phyloP scores from a whole-genome alignment of 768 basidiomycete species.

The Tulasnella sp. region DNA sequence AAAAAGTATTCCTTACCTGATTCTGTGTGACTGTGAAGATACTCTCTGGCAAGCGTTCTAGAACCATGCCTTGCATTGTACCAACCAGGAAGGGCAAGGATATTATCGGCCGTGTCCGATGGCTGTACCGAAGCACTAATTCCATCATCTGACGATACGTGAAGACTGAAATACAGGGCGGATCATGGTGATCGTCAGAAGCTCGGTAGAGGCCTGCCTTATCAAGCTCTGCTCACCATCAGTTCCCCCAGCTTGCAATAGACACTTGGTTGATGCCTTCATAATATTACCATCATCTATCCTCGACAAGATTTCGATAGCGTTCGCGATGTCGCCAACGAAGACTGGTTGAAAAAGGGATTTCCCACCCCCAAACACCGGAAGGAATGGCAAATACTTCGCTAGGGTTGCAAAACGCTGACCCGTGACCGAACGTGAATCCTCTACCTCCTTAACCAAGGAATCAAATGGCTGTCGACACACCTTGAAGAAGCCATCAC shows the following conservation, averaged over 20 bases:
- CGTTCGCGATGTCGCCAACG: conserved; percentile 53
- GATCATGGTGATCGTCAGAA: neutral
- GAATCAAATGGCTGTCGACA: conserved; percentile 22
- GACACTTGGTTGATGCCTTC: conserved; percentile 33
- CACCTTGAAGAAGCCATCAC: conserved; percentile 66
- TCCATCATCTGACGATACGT: conserved; percentile 61
- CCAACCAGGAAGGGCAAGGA: conserved; percentile 56
- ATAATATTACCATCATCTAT: conserved; percentile 27
- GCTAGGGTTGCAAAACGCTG: conserved; percentile 57
- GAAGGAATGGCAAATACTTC: conserved; percentile 53
- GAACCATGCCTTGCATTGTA: conserved; percentile 48
- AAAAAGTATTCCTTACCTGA: conserved; percentile 38
- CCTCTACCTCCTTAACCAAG: neutral
- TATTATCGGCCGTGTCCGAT: conserved; percentile 45
- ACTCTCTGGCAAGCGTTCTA: conserved; percentile 53
- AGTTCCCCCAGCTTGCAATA: conserved; percentile 39
- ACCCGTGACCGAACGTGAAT: neutral
- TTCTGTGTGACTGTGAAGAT: conserved; percentile 59
- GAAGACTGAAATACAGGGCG: conserved; percentile 36
- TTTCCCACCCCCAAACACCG: conserved; percentile 64
- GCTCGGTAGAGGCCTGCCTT: neutral
- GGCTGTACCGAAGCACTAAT: conserved; percentile 44
- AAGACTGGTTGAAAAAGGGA: conserved; percentile 64
- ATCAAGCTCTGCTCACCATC: conserved; percentile 34
- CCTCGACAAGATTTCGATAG: conserved; percentile 49